Evolutionary conservation across 2,329 filamentous ascomycete species (phyloP), one percentile per base, ranked within the genome.

Genomic region (Talaromyces marneffei): DNA sequence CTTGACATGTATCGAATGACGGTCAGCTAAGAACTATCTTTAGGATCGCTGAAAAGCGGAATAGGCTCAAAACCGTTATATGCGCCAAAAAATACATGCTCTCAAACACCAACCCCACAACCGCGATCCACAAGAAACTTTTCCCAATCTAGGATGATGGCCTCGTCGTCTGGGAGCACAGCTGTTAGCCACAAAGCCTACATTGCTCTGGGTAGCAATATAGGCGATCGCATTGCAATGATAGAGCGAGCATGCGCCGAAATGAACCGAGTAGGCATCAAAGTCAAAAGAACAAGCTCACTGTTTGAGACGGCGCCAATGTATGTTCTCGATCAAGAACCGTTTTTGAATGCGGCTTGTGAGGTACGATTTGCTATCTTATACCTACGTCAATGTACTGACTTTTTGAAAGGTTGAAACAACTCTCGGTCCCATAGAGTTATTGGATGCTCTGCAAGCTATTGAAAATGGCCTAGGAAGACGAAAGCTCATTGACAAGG

Each of bases 241-340:
- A 95, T 99, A 66, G 92, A 97, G 74, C 81, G 83, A 68, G 93
- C 94, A 0, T 92, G 92, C 72, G 81, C 80, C 48, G 84, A 89
- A 71, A 91, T 99, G 85, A 85, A 90, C 65, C 78, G 81, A 48
- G 81, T 85, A 23, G 87, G 86, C 35, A 91, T 97, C 71, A 84
- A 77, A 58, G 83, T 99, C 40, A 82, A 85, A 69, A 83, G 87
- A 68, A 96, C 93, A 0, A 97, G 93, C 74, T 88, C 87, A 64
- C 80, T 99, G 2, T 99, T 94, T 84, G 92, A 97, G 78, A 99
- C 93, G 3, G 87, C 91, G 68, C 91, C 94, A 23, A 99, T 99
- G 94, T 99, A 99, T 75, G 89, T 97, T 65, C 79, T 89, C 65
- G 89, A 97, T 65, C 94, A 99, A 74, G 87, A 87, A 65, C 84